Evolutionary conservation across 1,139 yeast genomes (phyloP).

Genomic region (Pichia terricola): DNA sequence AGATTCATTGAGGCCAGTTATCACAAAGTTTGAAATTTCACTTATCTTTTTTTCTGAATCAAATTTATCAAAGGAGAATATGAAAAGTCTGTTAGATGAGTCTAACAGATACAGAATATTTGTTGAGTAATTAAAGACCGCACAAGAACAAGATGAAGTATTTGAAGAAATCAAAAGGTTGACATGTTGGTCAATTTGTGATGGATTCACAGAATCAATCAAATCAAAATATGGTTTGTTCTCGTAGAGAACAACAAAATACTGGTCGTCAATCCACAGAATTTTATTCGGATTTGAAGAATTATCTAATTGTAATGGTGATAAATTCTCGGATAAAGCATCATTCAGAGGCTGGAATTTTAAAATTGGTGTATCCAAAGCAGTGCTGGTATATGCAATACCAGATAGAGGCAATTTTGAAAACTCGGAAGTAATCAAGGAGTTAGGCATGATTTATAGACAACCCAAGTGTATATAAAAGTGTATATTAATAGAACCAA

Average conservation of each 20-base stretch:
- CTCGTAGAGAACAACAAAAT: slow-evolving; percentile 7
- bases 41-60: slow-evolving; percentile 3
- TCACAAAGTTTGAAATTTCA: slow-evolving; percentile 3
- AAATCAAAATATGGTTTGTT: slow-evolving; percentile 11
- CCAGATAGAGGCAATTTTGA: slow-evolving; percentile 5
- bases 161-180: slow-evolving; percentile 5
- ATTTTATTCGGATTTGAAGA: slow-evolving; percentile 4
- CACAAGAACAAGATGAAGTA: slow-evolving; percentile 9
- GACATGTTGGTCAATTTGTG: slow-evolving; percentile 4
- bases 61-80: slow-evolving; percentile 7
- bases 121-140: background rate
- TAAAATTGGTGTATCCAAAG: slow-evolving; percentile 67
- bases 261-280: slow-evolving; percentile 8
- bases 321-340: slow-evolving; percentile 1
- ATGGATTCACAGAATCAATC: slow-evolving; percentile 2
- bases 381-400: slow-evolving; percentile 53
- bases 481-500: too few relatives aligned
- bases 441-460: background rate
- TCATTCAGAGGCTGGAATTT: slow-evolving; percentile 42
- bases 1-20: slow-evolving; percentile 7
- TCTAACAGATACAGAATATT: slow-evolving; percentile 8
- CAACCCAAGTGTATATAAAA: too few relatives aligned
- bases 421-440: slow-evolving; percentile 7
- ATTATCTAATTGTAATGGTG: slow-evolving; percentile 6
- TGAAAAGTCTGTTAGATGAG: slow-evolving; percentile 9